Conservation (phyloP, 2,329 filamentous ascomycete species). For the Colletotrichum scovillei region DNA sequence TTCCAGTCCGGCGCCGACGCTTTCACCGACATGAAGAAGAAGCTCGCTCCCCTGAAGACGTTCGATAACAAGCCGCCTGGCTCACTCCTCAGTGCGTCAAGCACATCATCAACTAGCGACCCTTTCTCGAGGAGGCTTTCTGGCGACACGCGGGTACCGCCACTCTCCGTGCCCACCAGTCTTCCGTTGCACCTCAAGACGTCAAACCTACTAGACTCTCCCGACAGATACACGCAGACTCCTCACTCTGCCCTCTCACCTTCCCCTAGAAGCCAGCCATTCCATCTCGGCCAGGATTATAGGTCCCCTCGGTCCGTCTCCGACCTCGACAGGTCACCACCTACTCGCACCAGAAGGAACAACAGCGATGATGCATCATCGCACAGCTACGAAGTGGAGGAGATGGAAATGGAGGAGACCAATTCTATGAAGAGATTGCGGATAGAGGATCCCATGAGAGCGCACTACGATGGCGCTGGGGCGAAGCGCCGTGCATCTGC, state of each 20-base stretch:
- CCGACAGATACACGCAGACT: conserved; percentile 56
- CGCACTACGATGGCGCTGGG: conserved; percentile 54
- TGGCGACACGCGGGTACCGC: conserved; percentile 54
- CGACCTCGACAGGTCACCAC: conserved; percentile 61
- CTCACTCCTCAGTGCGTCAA: conserved; percentile 52
- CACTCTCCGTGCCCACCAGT: conserved; percentile 59
- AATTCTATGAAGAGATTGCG: conserved; percentile 61
- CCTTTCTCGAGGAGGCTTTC: conserved; percentile 48
- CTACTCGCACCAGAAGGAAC: conserved; percentile 56
- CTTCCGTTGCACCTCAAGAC: conserved; percentile 48
- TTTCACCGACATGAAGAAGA: conserved; percentile 66
- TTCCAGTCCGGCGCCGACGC: conserved; percentile 58
- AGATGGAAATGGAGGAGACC: conserved; percentile 65
- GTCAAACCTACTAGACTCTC: conserved; percentile 54
- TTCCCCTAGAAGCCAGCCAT: conserved; percentile 45
- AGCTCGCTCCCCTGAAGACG: conserved; percentile 60
- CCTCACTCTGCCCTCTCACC: conserved; percentile 62
- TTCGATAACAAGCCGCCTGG: conserved; percentile 56
- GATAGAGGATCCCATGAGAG: conserved; percentile 55
- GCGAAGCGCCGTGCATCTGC: conserved; percentile 69
- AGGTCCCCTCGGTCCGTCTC: conserved; percentile 56
- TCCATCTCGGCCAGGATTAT: conserved; percentile 54
- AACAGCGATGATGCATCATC: conserved; percentile 64
- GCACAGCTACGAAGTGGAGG: conserved; percentile 56
- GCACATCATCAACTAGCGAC: conserved; percentile 49